A percentile compares a stretch with the other conserved stretches of the same genome.
phyloP scores from a whole-genome alignment of 169 alveolate species.

The Prorocentrum cordatum region DNA sequence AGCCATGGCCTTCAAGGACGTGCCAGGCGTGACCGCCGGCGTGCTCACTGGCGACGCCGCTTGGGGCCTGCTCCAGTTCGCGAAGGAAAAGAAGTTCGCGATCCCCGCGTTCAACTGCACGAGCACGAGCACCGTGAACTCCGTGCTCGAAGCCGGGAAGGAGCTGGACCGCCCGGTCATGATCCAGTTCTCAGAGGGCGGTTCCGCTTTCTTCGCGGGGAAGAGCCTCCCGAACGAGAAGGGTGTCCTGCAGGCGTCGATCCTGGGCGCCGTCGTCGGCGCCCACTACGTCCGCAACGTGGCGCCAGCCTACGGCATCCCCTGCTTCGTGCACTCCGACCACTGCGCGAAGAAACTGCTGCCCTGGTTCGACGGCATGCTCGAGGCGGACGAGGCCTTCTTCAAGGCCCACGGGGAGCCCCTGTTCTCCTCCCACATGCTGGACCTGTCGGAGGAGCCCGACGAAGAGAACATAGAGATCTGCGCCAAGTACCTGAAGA shows the following conservation, averaged over 20 bases:
- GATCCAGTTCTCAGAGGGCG: slow-evolving; percentile 52
- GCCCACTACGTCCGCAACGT: slow-evolving; percentile 60
- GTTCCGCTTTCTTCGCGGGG: slow-evolving; percentile 55
- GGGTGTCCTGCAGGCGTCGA: slow-evolving; percentile 62
- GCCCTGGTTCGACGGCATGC: slow-evolving; percentile 70
- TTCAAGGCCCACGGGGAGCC: slow-evolving; percentile 57
- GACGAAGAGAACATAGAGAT: slow-evolving; percentile 16
- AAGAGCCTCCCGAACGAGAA: slow-evolving; percentile 60
- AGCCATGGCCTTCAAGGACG: too few species aligned
- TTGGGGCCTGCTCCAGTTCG: slow-evolving; percentile 50
- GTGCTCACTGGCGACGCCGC: slow-evolving; percentile 57
- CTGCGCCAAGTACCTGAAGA: slow-evolving; percentile 53
- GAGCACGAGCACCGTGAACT: neutral
- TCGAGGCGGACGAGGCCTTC: slow-evolving; percentile 42
- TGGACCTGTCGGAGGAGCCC: slow-evolving; percentile 52
- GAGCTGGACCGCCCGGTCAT: slow-evolving; percentile 54
- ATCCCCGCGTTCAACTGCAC: slow-evolving; percentile 69
- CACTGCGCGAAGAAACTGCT: slow-evolving; percentile 69
- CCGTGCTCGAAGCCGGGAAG: slow-evolving; percentile 11
- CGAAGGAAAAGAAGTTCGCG: slow-evolving; percentile 16
- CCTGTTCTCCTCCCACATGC: slow-evolving; percentile 68
- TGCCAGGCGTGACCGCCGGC: too few species aligned
- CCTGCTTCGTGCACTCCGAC: slow-evolving; percentile 63
- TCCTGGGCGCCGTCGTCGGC: slow-evolving; percentile 60
- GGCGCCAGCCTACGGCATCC: slow-evolving; percentile 25